A percentile compares a stretch with the other conserved stretches of the same genome.
Conservation (phyloP, 257 asterid species). For the Nicotiana knightiana region DNA sequence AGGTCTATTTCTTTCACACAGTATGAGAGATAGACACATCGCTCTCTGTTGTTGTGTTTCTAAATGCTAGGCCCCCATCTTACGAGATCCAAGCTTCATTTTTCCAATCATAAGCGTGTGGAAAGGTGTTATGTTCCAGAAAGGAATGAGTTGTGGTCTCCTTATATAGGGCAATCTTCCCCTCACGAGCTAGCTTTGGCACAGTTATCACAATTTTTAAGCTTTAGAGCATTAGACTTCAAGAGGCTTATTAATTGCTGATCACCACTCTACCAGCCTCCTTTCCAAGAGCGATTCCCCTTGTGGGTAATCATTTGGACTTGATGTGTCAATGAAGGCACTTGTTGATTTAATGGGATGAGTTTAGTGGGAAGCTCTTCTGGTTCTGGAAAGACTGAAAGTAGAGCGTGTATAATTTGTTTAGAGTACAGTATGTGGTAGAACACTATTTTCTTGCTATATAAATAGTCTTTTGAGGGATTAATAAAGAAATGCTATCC, state of each 20-base stretch:
- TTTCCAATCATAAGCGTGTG: too few relatives aligned
- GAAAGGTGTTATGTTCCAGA: too few relatives aligned
- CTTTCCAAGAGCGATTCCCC: not conserved
- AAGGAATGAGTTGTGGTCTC: too few relatives aligned
- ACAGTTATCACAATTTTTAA: not conserved
- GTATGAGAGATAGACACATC: too few relatives aligned
- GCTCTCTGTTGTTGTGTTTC: too few relatives aligned
- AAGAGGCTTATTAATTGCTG: not conserved
- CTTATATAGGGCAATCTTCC: too few relatives aligned
- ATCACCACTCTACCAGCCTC: not conserved
- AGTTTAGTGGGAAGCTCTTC: not conserved
- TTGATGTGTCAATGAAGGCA: not conserved
- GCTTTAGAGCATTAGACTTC: not conserved
- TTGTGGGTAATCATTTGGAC: not conserved
- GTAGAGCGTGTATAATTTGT: not conserved
- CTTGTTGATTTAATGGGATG: not conserved
- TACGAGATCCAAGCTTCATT: too few relatives aligned
- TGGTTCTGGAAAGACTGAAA: constrained; percentile 1
- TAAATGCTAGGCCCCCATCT: too few relatives aligned
- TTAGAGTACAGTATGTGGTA: not conserved
- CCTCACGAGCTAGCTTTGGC: too few relatives aligned
- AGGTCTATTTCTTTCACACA: too few relatives aligned
- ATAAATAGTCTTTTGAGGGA: not conserved
- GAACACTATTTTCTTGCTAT: not conserved
- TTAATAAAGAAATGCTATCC: not conserved